phyloP scores from a whole-genome alignment of 345 rosid species.

The Salix suchowensis region DNA sequence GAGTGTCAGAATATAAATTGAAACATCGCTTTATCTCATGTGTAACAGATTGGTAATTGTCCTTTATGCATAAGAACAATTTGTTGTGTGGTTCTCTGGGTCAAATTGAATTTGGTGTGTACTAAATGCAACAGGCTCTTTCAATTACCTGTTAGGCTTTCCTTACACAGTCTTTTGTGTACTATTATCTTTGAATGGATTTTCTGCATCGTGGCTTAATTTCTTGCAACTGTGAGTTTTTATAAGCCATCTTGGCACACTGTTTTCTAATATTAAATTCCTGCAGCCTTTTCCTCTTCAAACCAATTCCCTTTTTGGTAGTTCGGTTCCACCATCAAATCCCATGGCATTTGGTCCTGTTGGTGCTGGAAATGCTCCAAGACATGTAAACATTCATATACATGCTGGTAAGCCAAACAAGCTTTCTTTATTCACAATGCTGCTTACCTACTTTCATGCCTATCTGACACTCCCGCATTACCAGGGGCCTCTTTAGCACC shows the following conservation, averaged over 20 bases:
- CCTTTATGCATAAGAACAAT: neutral
- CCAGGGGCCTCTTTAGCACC: constrained; percentile 57
- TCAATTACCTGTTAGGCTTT: neutral
- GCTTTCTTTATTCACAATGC: neutral
- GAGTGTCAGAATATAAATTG: neutral
- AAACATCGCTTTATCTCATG: neutral
- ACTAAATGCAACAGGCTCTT: neutral
- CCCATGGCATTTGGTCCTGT: constrained; percentile 40
- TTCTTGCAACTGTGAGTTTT: neutral
- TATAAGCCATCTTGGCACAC: neutral
- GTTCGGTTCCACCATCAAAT: constrained; percentile 47
- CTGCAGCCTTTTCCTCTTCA: constrained; percentile 91
- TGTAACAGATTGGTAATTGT: neutral
- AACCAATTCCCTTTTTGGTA: constrained; percentile 64
- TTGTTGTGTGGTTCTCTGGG: neutral
- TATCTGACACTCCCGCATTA: constrained; percentile 15
- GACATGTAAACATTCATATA: constrained; percentile 88
- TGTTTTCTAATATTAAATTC: neutral
- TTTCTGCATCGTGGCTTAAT: neutral
- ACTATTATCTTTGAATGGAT: neutral
- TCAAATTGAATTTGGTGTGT: neutral
- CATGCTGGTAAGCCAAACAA: constrained; percentile 69
- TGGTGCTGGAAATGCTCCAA: constrained; percentile 62
- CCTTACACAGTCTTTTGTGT: neutral
- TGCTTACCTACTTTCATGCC: neutral